Percentiles rank a stretch among this genome's conserved stretches.
Conservation (phyloP, 2,329 filamentous ascomycete species). For the Monilinia vaccinii-corymbosi region DNA sequence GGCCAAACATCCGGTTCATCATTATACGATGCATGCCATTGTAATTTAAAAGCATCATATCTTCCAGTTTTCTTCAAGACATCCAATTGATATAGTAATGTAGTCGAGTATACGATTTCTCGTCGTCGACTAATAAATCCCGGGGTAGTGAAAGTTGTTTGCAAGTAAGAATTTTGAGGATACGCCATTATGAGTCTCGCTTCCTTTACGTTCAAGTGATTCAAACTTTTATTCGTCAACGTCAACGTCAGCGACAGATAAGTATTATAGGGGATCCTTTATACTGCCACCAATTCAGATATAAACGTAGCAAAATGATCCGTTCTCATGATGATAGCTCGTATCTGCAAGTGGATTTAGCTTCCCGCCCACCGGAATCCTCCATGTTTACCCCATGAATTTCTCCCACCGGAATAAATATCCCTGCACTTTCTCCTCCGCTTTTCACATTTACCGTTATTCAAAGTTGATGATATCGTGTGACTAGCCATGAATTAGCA, state of each 20-base stretch:
- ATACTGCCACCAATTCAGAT: background rate
- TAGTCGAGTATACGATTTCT: slow-evolving; percentile 35
- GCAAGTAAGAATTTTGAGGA: slow-evolving; percentile 34
- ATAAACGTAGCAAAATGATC: background rate
- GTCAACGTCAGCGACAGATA: background rate
- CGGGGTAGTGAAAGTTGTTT: slow-evolving; percentile 28
- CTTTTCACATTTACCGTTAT: background rate
- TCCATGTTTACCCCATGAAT: background rate
- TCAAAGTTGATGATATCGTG: no score
- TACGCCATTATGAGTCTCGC: slow-evolving; percentile 29
- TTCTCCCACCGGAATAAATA: background rate
- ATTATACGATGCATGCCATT: slow-evolving; percentile 46
- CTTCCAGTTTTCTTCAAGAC: slow-evolving; percentile 45
- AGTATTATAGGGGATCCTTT: background rate
- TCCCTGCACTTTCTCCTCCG: background rate
- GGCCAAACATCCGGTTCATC: slow-evolving; percentile 44
- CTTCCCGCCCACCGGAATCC: background rate
- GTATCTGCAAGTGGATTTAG: background rate
- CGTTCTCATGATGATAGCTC: background rate
- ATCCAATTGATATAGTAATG: slow-evolving; percentile 42
- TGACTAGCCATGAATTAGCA: background rate
- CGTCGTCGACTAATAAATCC: slow-evolving; percentile 33
- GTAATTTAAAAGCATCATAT: slow-evolving; percentile 48
- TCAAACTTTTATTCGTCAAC: background rate
- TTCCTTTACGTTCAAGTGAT: background rate